These are phyloP conservation scores for Rhizopogon vulgaris DNA, from an alignment of 768 basidiomycete species.

Conservation along the genomic window DNA sequence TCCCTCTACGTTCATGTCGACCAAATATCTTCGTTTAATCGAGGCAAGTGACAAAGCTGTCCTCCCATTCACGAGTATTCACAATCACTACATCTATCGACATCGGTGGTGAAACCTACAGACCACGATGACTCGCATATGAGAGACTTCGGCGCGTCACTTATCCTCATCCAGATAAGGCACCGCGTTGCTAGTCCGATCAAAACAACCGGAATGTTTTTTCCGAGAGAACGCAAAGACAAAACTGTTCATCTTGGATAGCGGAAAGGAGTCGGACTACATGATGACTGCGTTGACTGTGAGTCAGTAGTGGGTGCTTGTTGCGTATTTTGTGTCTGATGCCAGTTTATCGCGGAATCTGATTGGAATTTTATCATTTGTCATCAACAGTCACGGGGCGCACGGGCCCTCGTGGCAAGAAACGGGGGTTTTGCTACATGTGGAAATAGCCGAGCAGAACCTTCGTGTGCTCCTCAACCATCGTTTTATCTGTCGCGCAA, in stretches of 20 bases:
- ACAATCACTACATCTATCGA: background rate
- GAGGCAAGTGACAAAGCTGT: background rate
- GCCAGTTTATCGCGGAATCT: constrained; percentile 27
- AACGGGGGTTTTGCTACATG: constrained; percentile 30
- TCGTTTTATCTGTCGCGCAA: constrained; percentile 32
- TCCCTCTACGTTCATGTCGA: background rate
- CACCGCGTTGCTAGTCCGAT: constrained; percentile 14
- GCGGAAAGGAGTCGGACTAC: background rate
- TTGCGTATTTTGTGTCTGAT: constrained; percentile 21
- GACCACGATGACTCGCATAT: background rate
- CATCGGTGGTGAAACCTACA: background rate
- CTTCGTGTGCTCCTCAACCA: constrained; percentile 35
- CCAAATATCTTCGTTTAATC: too few relatives aligned
- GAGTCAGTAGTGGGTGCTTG: constrained; percentile 2
- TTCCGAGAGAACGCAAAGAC: background rate
- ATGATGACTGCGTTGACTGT: constrained; percentile 8
- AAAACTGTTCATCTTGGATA: background rate
- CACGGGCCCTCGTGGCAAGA: constrained; percentile 35
- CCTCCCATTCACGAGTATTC: background rate
- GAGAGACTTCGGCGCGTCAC: constrained; percentile 6
- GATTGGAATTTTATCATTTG: constrained; percentile 16
- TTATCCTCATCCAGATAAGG: constrained; percentile 28
- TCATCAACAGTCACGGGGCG: constrained; percentile 20
- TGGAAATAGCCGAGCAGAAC: constrained; percentile 36
- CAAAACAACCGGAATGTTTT: background rate